Conservation (phyloP, 1,139 yeast genomes). For the Yamadazyma triangularis region DNA sequence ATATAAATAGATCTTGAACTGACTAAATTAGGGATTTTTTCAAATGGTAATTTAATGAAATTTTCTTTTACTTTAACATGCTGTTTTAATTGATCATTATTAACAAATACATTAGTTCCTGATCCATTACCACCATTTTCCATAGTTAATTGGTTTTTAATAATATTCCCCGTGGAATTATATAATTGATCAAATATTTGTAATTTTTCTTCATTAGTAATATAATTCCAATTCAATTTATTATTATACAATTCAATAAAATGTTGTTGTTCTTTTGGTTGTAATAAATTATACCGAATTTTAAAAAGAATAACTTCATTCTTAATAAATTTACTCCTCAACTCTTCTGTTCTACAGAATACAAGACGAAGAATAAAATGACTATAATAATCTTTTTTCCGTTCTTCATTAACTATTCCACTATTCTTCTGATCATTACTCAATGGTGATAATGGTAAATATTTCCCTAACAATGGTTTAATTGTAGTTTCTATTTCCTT, state of each 20-base stretch:
- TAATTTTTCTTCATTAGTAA: constrained; percentile 56
- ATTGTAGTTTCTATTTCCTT: constrained; percentile 64
- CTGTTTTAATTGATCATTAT: constrained; percentile 39
- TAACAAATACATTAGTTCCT: constrained; percentile 25
- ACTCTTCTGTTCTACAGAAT: constrained; percentile 85
- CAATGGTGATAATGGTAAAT: constrained; percentile 53
- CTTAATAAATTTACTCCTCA: constrained; percentile 71
- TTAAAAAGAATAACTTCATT: constrained; percentile 74
- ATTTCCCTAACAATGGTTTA: constrained; percentile 60
- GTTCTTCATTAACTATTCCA: constrained; percentile 42
- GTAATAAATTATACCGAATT: constrained; percentile 63
- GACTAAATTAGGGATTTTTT: constrained; percentile 72
- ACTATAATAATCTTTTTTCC: constrained; percentile 86
- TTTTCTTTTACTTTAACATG: constrained; percentile 49
- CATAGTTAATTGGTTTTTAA: constrained; percentile 25
- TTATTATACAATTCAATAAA: constrained; percentile 53
- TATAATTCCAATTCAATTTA: constrained; percentile 70
- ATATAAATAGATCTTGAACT: constrained; percentile 66
- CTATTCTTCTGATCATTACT: constrained; percentile 21
- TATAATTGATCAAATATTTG: constrained; percentile 47
- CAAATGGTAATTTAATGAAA: constrained; percentile 83
- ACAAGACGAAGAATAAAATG: constrained; percentile 86
- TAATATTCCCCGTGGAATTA: constrained; percentile 44
- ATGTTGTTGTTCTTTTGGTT: constrained; percentile 63
- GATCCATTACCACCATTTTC: too few relatives aligned